These are phyloP conservation scores for Beta lomatogona DNA, from an alignment of 179 eudicot genomes.

Conservation along the genomic window DNA sequence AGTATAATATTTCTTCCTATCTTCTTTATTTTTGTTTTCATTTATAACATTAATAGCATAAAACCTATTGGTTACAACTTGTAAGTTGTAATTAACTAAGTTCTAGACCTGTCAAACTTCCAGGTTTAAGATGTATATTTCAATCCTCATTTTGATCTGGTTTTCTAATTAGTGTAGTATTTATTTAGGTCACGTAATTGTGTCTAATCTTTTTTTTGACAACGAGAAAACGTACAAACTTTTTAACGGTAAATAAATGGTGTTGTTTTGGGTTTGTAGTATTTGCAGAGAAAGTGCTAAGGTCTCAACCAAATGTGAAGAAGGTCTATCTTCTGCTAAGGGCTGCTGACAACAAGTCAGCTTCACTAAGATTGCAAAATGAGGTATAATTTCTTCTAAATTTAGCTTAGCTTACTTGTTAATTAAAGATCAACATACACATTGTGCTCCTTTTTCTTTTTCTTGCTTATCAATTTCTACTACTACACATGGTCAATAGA, in stretches of 20 bases:
- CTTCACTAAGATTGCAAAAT: constrained; percentile 59
- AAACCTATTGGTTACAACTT: not conserved
- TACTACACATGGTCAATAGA: too few species aligned
- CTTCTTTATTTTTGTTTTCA: not conserved
- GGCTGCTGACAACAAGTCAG: constrained; percentile 66
- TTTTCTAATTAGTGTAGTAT: too few species aligned
- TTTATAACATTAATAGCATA: not conserved
- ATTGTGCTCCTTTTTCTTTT: not conserved
- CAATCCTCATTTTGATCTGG: too few species aligned
- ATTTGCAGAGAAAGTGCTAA: constrained; percentile 72
- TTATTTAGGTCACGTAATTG: too few species aligned
- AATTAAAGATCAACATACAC: not conserved
- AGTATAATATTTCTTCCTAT: constrained; percentile 35
- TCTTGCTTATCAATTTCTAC: not conserved
- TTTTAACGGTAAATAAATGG: not conserved
- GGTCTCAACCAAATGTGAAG: constrained; percentile 87
- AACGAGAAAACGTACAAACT: not conserved
- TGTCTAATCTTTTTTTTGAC: too few species aligned
- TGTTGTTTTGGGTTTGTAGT: constrained; percentile 39
- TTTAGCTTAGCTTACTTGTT: not conserved
- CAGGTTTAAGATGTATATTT: not conserved
- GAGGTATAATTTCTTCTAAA: constrained; percentile 44
- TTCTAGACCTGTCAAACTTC: not conserved
- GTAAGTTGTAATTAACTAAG: too few species aligned
- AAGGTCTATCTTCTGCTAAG: constrained; percentile 75